A percentile compares a stretch with the other conserved stretches of the same genome.
These are phyloP conservation scores for Allantophomopsis cytisporea DNA, from an alignment of 2,329 filamentous ascomycete species.

Conservation along the genomic window DNA sequence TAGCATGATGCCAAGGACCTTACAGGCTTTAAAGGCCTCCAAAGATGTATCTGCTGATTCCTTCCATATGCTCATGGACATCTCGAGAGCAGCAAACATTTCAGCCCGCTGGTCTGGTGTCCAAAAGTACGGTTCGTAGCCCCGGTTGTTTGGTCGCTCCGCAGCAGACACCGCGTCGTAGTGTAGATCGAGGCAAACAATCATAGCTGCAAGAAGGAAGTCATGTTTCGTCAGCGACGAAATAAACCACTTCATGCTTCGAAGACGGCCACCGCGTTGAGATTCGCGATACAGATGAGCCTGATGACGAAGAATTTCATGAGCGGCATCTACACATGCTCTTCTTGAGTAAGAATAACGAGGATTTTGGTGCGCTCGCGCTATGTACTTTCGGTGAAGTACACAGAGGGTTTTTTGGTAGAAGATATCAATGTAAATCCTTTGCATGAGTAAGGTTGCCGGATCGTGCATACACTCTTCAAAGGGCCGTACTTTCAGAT, in stretches of 20 bases:
- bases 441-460: constrained; percentile 72
- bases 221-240: constrained; percentile 71
- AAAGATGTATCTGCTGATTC: constrained; percentile 64
- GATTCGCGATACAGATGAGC: constrained; percentile 63
- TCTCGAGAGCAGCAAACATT: constrained; percentile 65
- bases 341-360: constrained; percentile 75
- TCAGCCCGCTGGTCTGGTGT: constrained; percentile 47
- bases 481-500: constrained; percentile 62
- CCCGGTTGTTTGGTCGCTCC: constrained; percentile 18
- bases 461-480: constrained; percentile 66
- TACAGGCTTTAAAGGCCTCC: constrained; percentile 79
- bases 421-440: constrained; percentile 71
- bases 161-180: constrained; percentile 36
- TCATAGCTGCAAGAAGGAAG: constrained; percentile 75
- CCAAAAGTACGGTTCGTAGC: constrained; percentile 39
- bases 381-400: constrained; percentile 76
- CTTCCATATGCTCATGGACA: constrained; percentile 68
- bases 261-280: constrained; percentile 55
- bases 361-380: constrained; percentile 62
- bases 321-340: constrained; percentile 73
- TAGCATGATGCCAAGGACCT: constrained; percentile 72
- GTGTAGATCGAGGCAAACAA: constrained; percentile 72
- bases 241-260: constrained; percentile 65
- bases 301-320: constrained; percentile 70
- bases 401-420: constrained; percentile 84